phyloP scores from a whole-genome alignment of 139 green algal species.

The Pseudopediastrum boryanum region DNA sequence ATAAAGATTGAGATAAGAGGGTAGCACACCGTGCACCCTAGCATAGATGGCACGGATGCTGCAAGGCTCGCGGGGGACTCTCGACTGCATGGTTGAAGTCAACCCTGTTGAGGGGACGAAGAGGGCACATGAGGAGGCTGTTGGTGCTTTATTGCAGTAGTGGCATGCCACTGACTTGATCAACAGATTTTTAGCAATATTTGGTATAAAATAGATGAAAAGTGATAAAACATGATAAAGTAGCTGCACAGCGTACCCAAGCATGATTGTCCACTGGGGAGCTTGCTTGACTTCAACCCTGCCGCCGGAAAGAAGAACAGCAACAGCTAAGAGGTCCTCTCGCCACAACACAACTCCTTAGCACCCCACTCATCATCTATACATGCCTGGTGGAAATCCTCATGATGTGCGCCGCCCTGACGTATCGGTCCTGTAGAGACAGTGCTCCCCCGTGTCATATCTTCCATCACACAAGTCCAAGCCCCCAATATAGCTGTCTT shows the following conservation, averaged over 20 bases:
- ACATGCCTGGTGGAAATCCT: conserved; percentile 53
- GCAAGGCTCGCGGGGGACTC: conserved; percentile 62
- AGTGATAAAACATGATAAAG: no score
- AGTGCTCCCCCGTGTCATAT: conserved; percentile 36
- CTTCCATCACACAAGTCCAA: conserved; percentile 65
- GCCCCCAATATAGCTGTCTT: conserved; percentile 62
- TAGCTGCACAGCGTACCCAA: conserved; percentile 52
- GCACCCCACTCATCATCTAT: conserved; percentile 18
- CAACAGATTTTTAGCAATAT: no score
- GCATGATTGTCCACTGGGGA: conserved; percentile 72
- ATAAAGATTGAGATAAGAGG: conserved; percentile 47
- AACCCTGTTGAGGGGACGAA: no score
- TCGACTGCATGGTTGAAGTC: no score
- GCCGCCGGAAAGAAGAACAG: no score
- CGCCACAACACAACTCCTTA: neutral
- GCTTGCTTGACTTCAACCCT: no score
- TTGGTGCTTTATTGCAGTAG: no score
- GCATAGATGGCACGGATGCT: conserved; percentile 76
- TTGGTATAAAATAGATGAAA: no score
- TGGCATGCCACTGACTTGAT: no score
- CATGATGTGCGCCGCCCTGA: conserved; percentile 38
- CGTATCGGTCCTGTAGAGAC: conserved; percentile 43
- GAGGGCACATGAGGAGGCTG: no score
- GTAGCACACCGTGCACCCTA: conserved; percentile 53
- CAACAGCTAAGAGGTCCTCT: no score